phyloP scores from a whole-genome alignment of 257 asterid species.

The Nicotiana otophora region DNA sequence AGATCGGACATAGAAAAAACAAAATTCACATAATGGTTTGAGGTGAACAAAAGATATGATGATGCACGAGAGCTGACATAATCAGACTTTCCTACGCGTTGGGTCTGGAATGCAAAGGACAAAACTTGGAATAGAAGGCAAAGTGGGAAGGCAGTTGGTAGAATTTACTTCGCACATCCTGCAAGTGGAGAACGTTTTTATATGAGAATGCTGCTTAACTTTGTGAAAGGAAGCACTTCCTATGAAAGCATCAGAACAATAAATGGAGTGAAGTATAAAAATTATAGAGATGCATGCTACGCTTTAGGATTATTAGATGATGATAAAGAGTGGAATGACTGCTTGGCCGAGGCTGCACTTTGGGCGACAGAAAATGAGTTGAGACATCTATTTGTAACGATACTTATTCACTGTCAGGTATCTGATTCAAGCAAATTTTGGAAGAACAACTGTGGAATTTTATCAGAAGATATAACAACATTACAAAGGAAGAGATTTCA shows the following conservation, averaged over 20 bases:
- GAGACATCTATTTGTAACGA: no score
- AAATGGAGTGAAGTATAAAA: not conserved
- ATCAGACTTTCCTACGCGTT: not conserved
- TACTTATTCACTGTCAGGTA: no score
- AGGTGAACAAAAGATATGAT: slow-evolving; percentile 6
- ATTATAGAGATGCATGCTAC: not conserved
- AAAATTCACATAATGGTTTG: not conserved
- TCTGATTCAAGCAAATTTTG: no score
- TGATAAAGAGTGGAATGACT: not conserved
- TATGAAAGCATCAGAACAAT: not conserved
- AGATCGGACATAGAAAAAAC: not conserved
- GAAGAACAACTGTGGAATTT: no score
- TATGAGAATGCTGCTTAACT: not conserved
- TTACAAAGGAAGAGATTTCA: no score
- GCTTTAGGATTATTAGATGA: not conserved
- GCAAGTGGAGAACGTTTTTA: not conserved
- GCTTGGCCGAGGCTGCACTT: no score
- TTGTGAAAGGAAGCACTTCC: not conserved
- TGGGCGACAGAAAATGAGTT: no score
- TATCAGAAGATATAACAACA: no score
- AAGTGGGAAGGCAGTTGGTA: not conserved
- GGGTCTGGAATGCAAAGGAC: not conserved
- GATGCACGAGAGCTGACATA: not conserved
- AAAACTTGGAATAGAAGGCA: not conserved
- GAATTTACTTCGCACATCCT: not conserved